phyloP scores from a whole-genome alignment of 176 grass and related monocot genomes.

The barley (Hordeum vulgare) region DNA sequence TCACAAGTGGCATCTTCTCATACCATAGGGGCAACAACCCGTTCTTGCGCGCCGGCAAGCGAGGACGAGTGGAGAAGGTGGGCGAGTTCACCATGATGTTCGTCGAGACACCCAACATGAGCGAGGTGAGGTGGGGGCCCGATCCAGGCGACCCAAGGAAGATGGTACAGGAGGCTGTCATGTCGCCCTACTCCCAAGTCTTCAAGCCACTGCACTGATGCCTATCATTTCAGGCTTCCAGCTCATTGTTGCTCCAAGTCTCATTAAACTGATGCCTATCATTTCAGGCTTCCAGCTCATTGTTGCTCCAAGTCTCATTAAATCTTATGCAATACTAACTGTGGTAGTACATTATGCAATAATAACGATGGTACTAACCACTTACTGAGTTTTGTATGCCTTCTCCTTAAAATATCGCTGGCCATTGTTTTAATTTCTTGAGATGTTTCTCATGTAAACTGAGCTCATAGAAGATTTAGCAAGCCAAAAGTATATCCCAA shows the following conservation, averaged over 20 bases:
- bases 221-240: not conserved
- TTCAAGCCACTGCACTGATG: slow-evolving; percentile 44
- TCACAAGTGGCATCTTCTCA: slow-evolving; percentile 72
- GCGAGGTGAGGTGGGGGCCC: slow-evolving; percentile 47
- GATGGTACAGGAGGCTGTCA: slow-evolving; percentile 54
- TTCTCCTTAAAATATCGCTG: not conserved
- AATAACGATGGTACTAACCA: too few species aligned
- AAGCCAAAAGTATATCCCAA: not conserved
- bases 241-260: not conserved
- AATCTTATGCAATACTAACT: not conserved
- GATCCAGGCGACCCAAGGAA: slow-evolving; percentile 30
- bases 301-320: not conserved
- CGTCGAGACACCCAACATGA: slow-evolving; percentile 91
- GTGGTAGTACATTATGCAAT: too few species aligned
- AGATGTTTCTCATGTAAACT: not conserved
- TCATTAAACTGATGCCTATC: slow-evolving; percentile 14
- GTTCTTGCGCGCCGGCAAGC: slow-evolving; percentile 59
- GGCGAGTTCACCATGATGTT: slow-evolving; percentile 79
- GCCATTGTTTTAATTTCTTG: not conserved
- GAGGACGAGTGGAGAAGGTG: slow-evolving; percentile 46
- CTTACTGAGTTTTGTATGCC: not conserved
- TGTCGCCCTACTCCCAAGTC: slow-evolving; percentile 43
- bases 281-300: not conserved
- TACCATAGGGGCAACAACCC: slow-evolving; percentile 52
- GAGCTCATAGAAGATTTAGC: not conserved